Evolutionary conservation across 495 filamentous ascomycete species (phyloP), one percentile per base, ranked within the genome.

Genomic region (Aspergillus sparsus): DNA sequence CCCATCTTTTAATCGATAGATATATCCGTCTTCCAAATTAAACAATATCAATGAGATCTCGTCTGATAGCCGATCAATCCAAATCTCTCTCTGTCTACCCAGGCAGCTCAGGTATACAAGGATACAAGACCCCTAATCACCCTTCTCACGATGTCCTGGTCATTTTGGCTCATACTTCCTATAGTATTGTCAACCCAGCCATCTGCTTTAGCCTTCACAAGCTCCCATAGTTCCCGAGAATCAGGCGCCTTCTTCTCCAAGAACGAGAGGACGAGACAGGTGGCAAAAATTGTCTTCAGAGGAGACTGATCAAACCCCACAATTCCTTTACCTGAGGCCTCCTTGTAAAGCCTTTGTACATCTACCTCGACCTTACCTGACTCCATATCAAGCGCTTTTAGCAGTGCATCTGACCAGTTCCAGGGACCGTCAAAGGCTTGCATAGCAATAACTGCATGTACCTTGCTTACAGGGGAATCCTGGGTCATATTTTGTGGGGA

Each of bases 151-250:
- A 32, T 34, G 9, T 51, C 49, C 49, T 32, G 49, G 49, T 51
- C 49, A 10, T 51, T 51, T 6, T 51, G 18, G 49, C 12, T 15
- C 21, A 51, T 5, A 15, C 27, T 3, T 10, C 15, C 49, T 11
- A 51, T 7, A 9, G 49, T 34, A 12, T 6, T 34, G 21, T 51
- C 34, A 3, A 51, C 31, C 49, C 49, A 51, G 21, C 10, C 49
- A 34, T 51, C 49, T n/a, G 49, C 49, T 31, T 51, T 51, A 12
- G 13, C 11, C 32, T 51, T 51, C 10, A 51, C 49, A 32, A 51
- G 49, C 49, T 51, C 49, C 49, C 49, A 51, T 33, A 51, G 13
- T 6, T 51, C 49, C 49, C 34, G 32, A 4, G 2, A 33, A 11
- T 13, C 21, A 5, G 21, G 21, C 6, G 49, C 21, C 18, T 51